Percentiles rank a stretch among this genome's conserved stretches.
phyloP scores from a whole-genome alignment of 108 stramenopile species.

The Fragilariopsis cylindrus region DNA sequence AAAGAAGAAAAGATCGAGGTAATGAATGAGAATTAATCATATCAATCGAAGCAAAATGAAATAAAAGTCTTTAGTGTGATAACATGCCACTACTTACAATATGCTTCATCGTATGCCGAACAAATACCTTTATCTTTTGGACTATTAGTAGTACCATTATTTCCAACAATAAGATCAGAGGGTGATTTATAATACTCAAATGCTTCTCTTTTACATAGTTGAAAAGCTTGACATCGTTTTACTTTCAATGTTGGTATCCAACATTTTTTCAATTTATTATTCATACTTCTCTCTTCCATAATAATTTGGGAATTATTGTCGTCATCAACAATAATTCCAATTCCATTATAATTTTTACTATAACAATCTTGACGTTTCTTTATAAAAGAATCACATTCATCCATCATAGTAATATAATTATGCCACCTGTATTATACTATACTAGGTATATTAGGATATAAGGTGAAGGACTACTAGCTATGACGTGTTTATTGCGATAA shows the following conservation, averaged over 20 bases:
- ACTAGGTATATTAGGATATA: too few relatives aligned
- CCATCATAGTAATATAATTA: too few relatives aligned
- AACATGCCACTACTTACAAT: neutral
- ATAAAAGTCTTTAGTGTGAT: too few relatives aligned
- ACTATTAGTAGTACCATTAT: neutral
- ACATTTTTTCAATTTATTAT: constrained; percentile 5
- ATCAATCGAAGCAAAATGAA: neutral
- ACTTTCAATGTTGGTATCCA: constrained; percentile 11
- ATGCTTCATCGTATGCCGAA: constrained; percentile 26
- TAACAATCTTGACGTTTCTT: too few relatives aligned
- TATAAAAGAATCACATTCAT: too few relatives aligned
- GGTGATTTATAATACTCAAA: constrained; percentile 22
- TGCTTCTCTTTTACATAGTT: constrained; percentile 19
- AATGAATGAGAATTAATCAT: neutral
- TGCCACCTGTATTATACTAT: too few relatives aligned
- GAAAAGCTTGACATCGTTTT: constrained; percentile 32
- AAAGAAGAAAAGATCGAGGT: neutral
- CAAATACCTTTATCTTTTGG: constrained; percentile 18
- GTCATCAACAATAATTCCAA: too few relatives aligned
- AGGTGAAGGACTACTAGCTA: too few relatives aligned
- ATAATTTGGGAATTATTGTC: too few relatives aligned
- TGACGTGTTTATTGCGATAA: too few relatives aligned
- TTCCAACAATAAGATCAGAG: neutral
- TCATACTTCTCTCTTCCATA: too few relatives aligned
- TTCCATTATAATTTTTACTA: too few relatives aligned